Percentiles rank a stretch among this genome's conserved stretches.
These are phyloP conservation scores for Quercus engelmannii DNA, from an alignment of 306 rosid genomes.

Conservation along the genomic window DNA sequence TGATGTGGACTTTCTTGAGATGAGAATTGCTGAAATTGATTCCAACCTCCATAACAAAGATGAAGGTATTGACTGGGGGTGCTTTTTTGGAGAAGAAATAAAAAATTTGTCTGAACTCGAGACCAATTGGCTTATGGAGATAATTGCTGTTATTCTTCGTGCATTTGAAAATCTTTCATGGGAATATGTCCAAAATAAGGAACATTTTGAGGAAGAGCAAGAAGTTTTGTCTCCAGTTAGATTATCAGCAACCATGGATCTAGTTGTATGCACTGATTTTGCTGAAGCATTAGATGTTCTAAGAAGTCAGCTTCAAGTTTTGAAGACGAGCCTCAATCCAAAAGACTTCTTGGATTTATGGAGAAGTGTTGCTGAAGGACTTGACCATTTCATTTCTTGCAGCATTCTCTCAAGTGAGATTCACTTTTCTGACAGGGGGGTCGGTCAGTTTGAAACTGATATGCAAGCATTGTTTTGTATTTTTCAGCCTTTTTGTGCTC, in stretches of 20 bases:
- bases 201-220: slow-evolving; percentile 31
- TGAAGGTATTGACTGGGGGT: slow-evolving; percentile 16
- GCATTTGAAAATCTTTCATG: slow-evolving; percentile 58
- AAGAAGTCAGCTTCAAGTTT: slow-evolving; percentile 40
- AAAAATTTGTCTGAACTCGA: slow-evolving; percentile 60
- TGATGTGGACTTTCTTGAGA: slow-evolving; percentile 60
- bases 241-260: slow-evolving; percentile 28
- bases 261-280: slow-evolving; percentile 41
- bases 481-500: slow-evolving; percentile 63
- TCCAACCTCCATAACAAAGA: slow-evolving; percentile 28
- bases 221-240: slow-evolving; percentile 16
- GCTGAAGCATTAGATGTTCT: slow-evolving; percentile 52
- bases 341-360: slow-evolving; percentile 68
- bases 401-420: slow-evolving; percentile 32
- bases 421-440: slow-evolving; percentile 29
- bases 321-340: slow-evolving; percentile 43
- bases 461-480: slow-evolving; percentile 53
- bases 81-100: slow-evolving; percentile 61
- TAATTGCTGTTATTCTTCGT: slow-evolving; percentile 55
- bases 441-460: slow-evolving; percentile 52
- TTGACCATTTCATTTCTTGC: slow-evolving; percentile 60
- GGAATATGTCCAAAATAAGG: slow-evolving; percentile 48
- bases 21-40: slow-evolving; percentile 57
- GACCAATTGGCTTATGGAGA: slow-evolving; percentile 71
- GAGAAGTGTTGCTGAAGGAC: slow-evolving; percentile 74